Evolutionary conservation across 2,329 filamentous ascomycete genomes (phyloP).

Genomic region (Penicillium sclerotiorum): DNA sequence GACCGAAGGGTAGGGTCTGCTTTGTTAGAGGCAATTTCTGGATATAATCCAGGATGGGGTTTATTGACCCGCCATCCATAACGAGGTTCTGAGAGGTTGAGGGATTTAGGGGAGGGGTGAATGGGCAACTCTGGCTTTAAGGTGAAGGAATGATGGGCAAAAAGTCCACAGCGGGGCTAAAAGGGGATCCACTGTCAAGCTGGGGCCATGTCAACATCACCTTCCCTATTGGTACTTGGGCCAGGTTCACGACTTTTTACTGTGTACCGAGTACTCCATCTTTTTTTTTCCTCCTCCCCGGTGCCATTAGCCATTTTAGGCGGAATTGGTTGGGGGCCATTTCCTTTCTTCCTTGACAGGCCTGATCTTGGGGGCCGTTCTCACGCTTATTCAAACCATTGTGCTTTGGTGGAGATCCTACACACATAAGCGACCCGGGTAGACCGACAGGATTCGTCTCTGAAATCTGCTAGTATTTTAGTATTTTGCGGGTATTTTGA

Average conservation of each 20-base stretch:
- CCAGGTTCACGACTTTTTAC: too few species aligned
- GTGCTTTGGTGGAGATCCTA: background rate
- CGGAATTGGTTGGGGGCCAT: too few species aligned
- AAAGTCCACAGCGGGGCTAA: slow-evolving; percentile 16
- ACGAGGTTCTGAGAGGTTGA: slow-evolving; percentile 21
- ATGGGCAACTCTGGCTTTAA: background rate
- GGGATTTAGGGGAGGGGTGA: background rate
- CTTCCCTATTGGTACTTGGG: too few species aligned
- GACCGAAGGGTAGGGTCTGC: slow-evolving; percentile 39
- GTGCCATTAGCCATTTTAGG: too few species aligned
- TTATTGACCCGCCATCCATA: slow-evolving; percentile 26
- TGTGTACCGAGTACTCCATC: too few species aligned
- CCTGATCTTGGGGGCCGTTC: too few species aligned
- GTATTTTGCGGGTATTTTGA: background rate
- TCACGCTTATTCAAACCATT: too few species aligned
- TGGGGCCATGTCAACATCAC: background rate
- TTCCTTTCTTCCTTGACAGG: too few species aligned
- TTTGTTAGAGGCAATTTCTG: slow-evolving; percentile 37
- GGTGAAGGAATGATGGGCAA: background rate
- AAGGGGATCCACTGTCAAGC: background rate
- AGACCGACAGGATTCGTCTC: too few species aligned
- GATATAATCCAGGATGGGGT: slow-evolving; percentile 43
- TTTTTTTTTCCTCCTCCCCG: too few species aligned
- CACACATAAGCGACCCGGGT: background rate
- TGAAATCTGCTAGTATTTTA: too few species aligned